Conservation (phyloP, 1,284 basidiomycete species). For the Caloboletus inedulis region DNA sequence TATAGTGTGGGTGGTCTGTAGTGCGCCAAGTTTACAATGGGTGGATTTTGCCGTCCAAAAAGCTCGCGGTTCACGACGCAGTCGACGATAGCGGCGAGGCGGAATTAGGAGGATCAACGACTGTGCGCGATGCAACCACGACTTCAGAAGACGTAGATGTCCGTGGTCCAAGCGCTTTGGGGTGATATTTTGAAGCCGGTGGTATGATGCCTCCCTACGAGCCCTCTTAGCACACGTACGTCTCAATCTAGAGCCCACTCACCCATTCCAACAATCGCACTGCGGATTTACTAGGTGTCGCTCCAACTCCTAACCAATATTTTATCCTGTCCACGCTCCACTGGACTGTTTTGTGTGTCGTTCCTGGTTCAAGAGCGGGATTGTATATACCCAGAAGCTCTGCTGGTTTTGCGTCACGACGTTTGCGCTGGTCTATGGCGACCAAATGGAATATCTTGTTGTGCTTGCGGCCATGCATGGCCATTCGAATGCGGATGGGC, state of each 20-base stretch:
- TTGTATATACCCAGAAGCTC: conserved; percentile 90
- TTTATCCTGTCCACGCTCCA: conserved; percentile 90
- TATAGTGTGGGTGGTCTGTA: not conserved
- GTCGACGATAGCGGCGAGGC: conserved; percentile 3
- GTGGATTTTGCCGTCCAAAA: not conserved
- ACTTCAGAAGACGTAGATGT: conserved; percentile 1
- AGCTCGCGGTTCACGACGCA: conserved; percentile 8
- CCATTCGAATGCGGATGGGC: conserved; percentile 83
- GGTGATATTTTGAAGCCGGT: conserved; percentile 51
- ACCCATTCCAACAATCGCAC: conserved; percentile 80
- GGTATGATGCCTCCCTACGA: conserved; percentile 43
- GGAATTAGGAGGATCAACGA: not conserved
- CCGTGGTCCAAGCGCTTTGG: conserved; percentile 31
- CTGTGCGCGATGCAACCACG: not conserved
- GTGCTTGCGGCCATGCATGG: conserved; percentile 79
- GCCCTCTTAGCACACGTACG: conserved; percentile 31
- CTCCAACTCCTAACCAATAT: conserved; percentile 87
- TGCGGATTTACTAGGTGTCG: conserved; percentile 77
- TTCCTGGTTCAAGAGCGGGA: conserved; percentile 48
- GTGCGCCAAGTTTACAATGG: conserved; percentile 1
- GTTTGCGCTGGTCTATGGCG: conserved; percentile 72
- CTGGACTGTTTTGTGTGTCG: conserved; percentile 69
- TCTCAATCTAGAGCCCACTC: conserved; percentile 34
- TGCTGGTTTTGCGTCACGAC: conserved; percentile 85
- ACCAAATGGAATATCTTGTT: conserved; percentile 86